phyloP scores from a whole-genome alignment of 139 green algal species.

The Chlamydomonas sphaeroides region DNA sequence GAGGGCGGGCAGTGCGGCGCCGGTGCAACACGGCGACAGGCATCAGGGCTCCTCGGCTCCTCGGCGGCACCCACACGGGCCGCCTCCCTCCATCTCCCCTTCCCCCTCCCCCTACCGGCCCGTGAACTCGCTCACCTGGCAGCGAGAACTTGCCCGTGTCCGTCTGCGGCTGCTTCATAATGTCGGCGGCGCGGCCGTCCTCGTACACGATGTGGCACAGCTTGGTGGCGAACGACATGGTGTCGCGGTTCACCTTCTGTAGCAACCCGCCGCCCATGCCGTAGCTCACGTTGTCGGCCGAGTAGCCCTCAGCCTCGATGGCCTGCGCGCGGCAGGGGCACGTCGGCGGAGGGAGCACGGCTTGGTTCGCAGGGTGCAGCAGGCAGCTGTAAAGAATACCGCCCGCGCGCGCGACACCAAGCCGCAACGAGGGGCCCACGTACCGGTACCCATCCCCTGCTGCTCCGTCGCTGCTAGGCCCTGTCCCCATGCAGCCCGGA shows the following conservation, averaged over 20 bases:
- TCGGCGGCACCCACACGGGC: too few species aligned
- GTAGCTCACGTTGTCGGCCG: slow-evolving; percentile 82
- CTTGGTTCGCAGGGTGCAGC: too few species aligned
- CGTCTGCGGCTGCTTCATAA: slow-evolving; percentile 86
- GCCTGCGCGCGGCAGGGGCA: slow-evolving; percentile 19
- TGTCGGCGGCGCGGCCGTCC: slow-evolving; percentile 71
- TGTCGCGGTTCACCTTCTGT: slow-evolving; percentile 80
- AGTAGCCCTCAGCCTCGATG: slow-evolving; percentile 76
- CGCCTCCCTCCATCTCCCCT: neutral
- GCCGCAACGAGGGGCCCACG: too few species aligned
- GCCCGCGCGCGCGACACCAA: neutral
- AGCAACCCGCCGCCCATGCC: slow-evolving; percentile 48
- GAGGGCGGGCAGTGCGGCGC: too few species aligned
- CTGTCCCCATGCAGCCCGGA: neutral
- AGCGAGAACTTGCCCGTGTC: slow-evolving; percentile 80
- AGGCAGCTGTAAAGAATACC: too few species aligned
- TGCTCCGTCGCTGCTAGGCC: too few species aligned
- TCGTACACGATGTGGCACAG: slow-evolving; percentile 85
- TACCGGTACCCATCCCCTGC: too few species aligned
- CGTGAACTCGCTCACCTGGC: slow-evolving; percentile 65
- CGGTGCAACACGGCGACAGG: too few species aligned
- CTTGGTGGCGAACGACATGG: slow-evolving; percentile 94
- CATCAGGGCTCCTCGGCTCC: too few species aligned
- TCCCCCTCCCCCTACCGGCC: too few species aligned
- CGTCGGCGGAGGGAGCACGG: neutral